Evolutionary conservation across 371 early-diverging fungal species (phyloP).

Genomic region (Phascolomyces articulosus): DNA sequence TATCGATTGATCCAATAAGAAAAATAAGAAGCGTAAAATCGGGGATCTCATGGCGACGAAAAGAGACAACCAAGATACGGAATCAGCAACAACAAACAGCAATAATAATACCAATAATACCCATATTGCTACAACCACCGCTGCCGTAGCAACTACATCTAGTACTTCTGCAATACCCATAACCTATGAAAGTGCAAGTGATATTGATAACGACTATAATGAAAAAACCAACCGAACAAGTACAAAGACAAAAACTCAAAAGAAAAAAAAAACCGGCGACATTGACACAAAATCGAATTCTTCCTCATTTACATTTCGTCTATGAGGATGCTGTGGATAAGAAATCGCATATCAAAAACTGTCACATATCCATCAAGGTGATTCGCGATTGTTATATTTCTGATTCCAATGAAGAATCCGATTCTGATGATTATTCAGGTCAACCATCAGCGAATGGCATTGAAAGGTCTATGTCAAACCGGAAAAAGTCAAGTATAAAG

Average conservation of each 20-base stretch:
- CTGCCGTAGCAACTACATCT: background rate
- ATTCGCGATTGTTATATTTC: conserved; percentile 18
- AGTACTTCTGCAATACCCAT: background rate
- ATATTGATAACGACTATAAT: background rate
- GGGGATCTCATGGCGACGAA: background rate
- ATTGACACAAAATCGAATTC: background rate
- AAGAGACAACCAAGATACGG: background rate
- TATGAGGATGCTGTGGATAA: background rate
- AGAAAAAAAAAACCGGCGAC: background rate
- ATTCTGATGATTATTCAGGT: conserved; percentile 10
- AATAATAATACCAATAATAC: background rate
- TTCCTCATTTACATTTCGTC: background rate
- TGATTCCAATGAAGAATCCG: conserved; percentile 14
- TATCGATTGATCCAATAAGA: background rate
- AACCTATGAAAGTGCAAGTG: background rate
- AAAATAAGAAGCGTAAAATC: background rate
- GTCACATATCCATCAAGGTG: background rate
- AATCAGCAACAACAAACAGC: background rate
- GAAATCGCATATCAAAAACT: background rate
- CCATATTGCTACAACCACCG: background rate
- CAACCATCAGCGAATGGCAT: conserved; percentile 8
- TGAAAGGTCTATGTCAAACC: background rate
- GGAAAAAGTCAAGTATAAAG: background rate
- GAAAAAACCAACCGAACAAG: background rate
- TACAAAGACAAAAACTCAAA: background rate